phyloP scores from a whole-genome alignment of 164 flowering plant genomes.

The Amborella trichopoda region DNA sequence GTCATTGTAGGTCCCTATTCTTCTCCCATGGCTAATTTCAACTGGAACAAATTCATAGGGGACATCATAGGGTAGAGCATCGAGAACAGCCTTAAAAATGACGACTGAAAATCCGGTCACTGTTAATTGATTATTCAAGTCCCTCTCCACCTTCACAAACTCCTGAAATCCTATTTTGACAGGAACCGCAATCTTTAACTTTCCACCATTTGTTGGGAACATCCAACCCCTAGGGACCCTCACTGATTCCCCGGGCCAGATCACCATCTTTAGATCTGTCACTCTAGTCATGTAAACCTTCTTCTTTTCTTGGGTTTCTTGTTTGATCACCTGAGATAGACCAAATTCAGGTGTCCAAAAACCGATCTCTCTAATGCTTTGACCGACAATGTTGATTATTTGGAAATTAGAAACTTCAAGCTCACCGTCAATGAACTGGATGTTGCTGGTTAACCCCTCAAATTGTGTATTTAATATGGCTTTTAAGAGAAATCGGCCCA shows the following conservation, averaged over 20 bases:
- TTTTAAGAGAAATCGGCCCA: not conserved
- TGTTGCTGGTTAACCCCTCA: slow-evolving; percentile 2
- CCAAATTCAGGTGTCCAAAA: slow-evolving; percentile 9
- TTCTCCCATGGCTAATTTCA: slow-evolving; percentile 2
- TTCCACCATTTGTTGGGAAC: slow-evolving; percentile 18
- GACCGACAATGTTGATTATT: slow-evolving; percentile 7
- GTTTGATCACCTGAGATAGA: not conserved
- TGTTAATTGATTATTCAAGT: slow-evolving; percentile 3
- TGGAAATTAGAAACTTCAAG: slow-evolving; percentile 2
- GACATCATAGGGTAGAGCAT: slow-evolving; percentile 18
- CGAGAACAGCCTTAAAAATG: slow-evolving; percentile 28
- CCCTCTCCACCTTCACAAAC: slow-evolving; percentile 14
- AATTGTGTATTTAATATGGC: not conserved
- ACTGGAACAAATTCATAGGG: slow-evolving; percentile 25
- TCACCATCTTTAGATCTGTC: slow-evolving; percentile 8
- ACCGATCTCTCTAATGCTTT: slow-evolving; percentile 1
- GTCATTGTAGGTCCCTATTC: slow-evolving; percentile 13
- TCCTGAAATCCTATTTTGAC: slow-evolving; percentile 14
- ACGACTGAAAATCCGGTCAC: slow-evolving; percentile 20
- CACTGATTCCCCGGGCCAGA: slow-evolving; percentile 29
- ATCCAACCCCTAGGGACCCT: slow-evolving; percentile 19
- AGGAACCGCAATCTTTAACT: slow-evolving; percentile 28
- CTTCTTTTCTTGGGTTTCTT: too few species aligned
- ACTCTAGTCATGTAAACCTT: too few species aligned
- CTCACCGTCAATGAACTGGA: slow-evolving; percentile 7